phyloP scores from a whole-genome alignment of 2,329 filamentous ascomycete species.

The Clarireedia homoeocarpa region DNA sequence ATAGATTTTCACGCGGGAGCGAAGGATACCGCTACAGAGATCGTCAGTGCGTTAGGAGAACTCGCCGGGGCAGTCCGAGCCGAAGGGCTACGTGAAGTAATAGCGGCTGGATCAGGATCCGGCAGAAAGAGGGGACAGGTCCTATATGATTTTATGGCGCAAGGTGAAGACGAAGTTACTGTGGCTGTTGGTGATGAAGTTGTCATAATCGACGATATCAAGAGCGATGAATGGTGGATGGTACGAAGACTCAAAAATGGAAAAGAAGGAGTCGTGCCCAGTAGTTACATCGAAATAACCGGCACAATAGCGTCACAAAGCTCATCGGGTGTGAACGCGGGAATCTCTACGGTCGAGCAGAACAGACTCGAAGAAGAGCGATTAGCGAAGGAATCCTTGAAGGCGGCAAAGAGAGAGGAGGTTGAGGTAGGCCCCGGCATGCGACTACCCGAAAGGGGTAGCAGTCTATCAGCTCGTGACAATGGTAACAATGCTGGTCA shows the following conservation, averaged over 20 bases:
- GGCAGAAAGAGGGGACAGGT: conserved; percentile 76
- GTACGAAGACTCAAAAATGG: conserved; percentile 84
- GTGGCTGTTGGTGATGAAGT: conserved; percentile 88
- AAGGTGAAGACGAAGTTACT: conserved; percentile 93
- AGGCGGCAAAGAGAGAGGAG: conserved; percentile 49
- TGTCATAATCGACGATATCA: conserved; percentile 76
- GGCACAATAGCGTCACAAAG: conserved; percentile 51
- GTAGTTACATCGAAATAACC: conserved; percentile 88
- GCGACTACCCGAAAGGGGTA: conserved; percentile 68
- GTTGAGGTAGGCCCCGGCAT: conserved; percentile 71
- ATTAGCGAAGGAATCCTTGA: conserved; percentile 71
- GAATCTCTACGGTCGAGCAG: conserved; percentile 66
- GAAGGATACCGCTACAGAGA: conserved; percentile 93
- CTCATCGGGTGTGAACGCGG: conserved; percentile 48
- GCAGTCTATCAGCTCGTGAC: conserved; percentile 64
- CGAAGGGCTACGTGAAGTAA: conserved; percentile 77
- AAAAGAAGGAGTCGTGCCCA: conserved; percentile 91
- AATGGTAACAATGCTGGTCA: conserved; percentile 59
- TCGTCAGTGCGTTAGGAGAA: conserved; percentile 80
- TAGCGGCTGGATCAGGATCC: conserved; percentile 66
- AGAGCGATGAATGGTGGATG: conserved; percentile 98
- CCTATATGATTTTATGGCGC: conserved; percentile 92
- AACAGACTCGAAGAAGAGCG: conserved; percentile 73
- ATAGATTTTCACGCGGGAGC: conserved; percentile 95
- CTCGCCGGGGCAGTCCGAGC: conserved; percentile 78